Evolutionary conservation across 2,329 filamentous ascomycete species (phyloP).

Genomic region (Botrytis cinerea): DNA sequence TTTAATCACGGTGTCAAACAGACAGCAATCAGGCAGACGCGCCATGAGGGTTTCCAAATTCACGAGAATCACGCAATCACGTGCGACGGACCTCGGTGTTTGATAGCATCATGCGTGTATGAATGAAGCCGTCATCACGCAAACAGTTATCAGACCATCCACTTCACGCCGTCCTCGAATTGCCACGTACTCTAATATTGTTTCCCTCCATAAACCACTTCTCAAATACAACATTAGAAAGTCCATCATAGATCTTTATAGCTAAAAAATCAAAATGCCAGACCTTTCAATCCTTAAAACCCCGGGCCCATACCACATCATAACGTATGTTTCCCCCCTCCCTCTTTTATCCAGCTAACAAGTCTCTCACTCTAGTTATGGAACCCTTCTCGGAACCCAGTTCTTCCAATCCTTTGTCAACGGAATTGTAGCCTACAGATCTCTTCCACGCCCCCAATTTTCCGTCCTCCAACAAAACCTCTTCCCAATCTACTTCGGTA

Average conservation of each 20-base stretch:
- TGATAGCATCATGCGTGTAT: neutral
- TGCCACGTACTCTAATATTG: neutral
- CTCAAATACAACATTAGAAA: neutral
- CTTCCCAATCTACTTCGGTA: slow-evolving; percentile 85
- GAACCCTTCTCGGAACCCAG: slow-evolving; percentile 81
- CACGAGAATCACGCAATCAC: slow-evolving; percentile 17
- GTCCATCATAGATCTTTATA: too few species aligned
- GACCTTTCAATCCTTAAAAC: slow-evolving; percentile 53
- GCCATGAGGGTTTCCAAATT: neutral
- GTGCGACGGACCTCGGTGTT: slow-evolving; percentile 12
- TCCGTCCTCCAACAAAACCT: slow-evolving; percentile 74
- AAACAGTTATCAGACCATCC: slow-evolving; percentile 6
- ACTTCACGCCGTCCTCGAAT: neutral
- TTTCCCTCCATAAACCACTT: neutral
- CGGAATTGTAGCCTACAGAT: slow-evolving; percentile 73
- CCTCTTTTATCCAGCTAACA: slow-evolving; percentile 24
- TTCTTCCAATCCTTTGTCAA: slow-evolving; percentile 85
- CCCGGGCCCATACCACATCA: slow-evolving; percentile 72
- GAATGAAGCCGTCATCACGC: slow-evolving; percentile 16
- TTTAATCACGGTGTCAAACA: neutral
- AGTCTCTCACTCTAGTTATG: slow-evolving; percentile 64
- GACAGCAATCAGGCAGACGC: slow-evolving; percentile 21
- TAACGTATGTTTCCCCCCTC: slow-evolving; percentile 56
- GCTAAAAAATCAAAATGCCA: slow-evolving; percentile 40
- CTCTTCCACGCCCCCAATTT: slow-evolving; percentile 79